phyloP scores from a whole-genome alignment of 2,329 filamentous ascomycete species.

The Botrytis hyacinthi region DNA sequence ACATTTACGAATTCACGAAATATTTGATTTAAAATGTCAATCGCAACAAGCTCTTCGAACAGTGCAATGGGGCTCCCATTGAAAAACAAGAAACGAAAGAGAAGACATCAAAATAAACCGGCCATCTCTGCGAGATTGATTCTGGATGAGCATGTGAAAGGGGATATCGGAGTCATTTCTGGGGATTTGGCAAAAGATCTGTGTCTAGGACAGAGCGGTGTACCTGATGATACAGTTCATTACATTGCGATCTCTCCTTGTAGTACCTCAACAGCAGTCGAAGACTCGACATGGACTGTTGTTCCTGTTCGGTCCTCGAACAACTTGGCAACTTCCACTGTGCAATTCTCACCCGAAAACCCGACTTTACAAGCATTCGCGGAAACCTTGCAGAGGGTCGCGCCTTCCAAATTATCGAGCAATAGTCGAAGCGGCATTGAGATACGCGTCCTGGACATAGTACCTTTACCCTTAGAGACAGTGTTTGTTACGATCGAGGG shows the following conservation, averaged over 20 bases:
- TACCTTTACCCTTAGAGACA: conserved; percentile 76
- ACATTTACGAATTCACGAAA: background rate
- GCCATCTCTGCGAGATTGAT: conserved; percentile 77
- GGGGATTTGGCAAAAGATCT: conserved; percentile 82
- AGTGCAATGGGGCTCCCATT: background rate
- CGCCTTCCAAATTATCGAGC: conserved; percentile 71
- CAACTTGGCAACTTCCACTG: conserved; percentile 69
- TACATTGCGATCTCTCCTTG: conserved; percentile 75
- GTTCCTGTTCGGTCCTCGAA: conserved; percentile 68
- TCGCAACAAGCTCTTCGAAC: background rate
- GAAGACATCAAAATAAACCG: conserved; percentile 66
- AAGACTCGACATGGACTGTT: conserved; percentile 77
- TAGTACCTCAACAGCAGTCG: conserved; percentile 55
- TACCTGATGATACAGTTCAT: conserved; percentile 42
- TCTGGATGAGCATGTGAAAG: conserved; percentile 80
- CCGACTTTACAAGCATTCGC: conserved; percentile 77
- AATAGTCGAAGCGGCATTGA: conserved; percentile 77
- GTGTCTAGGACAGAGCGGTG: conserved; percentile 61
- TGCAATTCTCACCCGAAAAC: conserved; percentile 74
- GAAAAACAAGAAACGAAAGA: conserved; percentile 44
- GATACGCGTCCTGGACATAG: conserved; percentile 77
- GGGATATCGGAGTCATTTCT: conserved; percentile 81
- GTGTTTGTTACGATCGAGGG: conserved; percentile 85
- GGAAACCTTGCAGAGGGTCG: conserved; percentile 66
- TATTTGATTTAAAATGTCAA: conserved; percentile 9